These are phyloP conservation scores for Eudorina sp. DNA, from an alignment of 139 green algal species.

Conservation along the genomic window DNA sequence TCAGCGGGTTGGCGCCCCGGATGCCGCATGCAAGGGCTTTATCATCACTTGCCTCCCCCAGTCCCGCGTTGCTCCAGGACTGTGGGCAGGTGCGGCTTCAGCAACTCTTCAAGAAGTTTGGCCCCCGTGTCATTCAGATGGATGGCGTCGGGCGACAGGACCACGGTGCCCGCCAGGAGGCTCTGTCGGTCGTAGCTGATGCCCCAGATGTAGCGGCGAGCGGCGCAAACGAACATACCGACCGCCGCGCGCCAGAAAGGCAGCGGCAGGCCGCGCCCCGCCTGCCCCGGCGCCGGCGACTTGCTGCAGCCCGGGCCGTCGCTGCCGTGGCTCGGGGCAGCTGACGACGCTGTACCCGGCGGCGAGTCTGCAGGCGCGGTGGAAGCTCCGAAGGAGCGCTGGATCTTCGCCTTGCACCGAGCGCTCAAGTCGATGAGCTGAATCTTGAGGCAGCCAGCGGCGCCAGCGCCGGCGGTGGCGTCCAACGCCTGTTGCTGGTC, in stretches of 20 bases:
- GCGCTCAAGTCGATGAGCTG: background rate
- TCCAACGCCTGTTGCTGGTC: background rate
- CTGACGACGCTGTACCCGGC: no score
- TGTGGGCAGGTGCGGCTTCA: background rate
- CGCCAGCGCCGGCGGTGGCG: background rate
- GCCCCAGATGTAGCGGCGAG: background rate
- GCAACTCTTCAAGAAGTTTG: background rate
- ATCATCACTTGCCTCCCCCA: no score
- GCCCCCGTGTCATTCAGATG: slow-evolving; percentile 19
- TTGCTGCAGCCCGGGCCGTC: background rate
- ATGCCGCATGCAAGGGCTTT: no score
- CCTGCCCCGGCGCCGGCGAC: no score
- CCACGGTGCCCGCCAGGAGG: background rate
- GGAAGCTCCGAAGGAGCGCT: background rate
- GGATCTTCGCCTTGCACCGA: background rate
- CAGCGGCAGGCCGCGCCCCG: background rate
- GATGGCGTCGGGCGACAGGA: slow-evolving; percentile 13
- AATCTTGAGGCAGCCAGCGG: background rate
- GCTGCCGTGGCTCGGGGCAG: no score
- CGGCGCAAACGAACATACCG: background rate
- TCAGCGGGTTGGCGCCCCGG: no score
- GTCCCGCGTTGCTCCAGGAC: no score
- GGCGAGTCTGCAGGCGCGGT: no score
- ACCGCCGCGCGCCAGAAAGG: background rate
- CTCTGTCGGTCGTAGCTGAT: background rate